A percentile compares a stretch with the other conserved stretches of the same genome.
Conservation (phyloP, 768 basidiomycete species). For the Hemileccinum rubropunctum region DNA sequence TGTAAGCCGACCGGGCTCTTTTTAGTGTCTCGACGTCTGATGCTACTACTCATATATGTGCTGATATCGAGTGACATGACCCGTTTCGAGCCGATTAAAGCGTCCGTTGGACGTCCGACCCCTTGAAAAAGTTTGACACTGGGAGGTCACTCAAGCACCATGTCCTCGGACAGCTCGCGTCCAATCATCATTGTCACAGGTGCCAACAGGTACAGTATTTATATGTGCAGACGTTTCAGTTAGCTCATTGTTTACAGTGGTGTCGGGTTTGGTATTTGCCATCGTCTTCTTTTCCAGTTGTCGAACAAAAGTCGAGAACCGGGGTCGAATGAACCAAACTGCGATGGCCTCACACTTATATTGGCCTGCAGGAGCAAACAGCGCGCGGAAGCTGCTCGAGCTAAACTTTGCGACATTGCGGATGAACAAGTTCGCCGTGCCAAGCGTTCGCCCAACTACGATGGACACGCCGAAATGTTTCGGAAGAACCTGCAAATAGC, state of each 20-base stretch:
- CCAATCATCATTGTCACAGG: constrained; percentile 68
- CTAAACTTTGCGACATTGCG: constrained; percentile 49
- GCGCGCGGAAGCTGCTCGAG: constrained; percentile 60
- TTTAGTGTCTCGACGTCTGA: no score
- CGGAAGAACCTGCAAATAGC: constrained; percentile 56
- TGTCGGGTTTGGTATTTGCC: constrained; percentile 80
- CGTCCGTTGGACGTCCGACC: no score
- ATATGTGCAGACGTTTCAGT: neutral
- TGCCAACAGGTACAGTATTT: constrained; percentile 54
- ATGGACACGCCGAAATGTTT: constrained; percentile 57
- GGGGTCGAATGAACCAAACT: constrained; percentile 25
- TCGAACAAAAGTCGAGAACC: constrained; percentile 43
- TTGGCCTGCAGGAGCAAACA: constrained; percentile 74
- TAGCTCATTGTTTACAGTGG: constrained; percentile 54
- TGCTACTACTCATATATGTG: no score
- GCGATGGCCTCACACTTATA: constrained; percentile 65
- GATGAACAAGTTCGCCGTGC: constrained; percentile 51
- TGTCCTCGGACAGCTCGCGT: constrained; percentile 26
- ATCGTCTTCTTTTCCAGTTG: constrained; percentile 70
- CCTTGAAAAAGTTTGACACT: no score
- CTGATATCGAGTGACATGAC: no score
- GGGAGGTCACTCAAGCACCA: constrained; percentile 5
- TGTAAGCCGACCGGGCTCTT: no score
- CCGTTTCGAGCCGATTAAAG: no score
- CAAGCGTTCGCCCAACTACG: constrained; percentile 35